Conservation (phyloP, 2,329 filamentous ascomycete species). For the Monosporascus sp. region DNA sequence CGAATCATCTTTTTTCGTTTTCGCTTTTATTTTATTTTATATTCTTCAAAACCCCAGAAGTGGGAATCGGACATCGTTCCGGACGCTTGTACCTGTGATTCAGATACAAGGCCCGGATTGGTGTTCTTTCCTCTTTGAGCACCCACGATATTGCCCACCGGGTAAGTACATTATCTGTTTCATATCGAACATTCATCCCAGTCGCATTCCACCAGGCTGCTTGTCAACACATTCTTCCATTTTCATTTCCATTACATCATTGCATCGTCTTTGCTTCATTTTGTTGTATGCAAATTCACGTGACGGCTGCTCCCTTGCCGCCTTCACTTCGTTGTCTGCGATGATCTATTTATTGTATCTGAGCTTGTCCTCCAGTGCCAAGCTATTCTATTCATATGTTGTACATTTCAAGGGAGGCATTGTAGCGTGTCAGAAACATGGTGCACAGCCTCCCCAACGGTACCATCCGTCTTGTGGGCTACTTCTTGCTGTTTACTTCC, state of each 20-base stretch:
- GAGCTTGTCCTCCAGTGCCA: not conserved
- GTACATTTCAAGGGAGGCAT: not conserved
- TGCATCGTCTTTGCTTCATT: not conserved
- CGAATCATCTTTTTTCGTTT: not conserved
- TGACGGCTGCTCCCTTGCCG: not conserved
- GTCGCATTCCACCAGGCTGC: not conserved
- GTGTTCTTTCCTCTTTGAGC: not conserved
- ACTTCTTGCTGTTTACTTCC: not conserved
- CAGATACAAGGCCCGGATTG: not conserved
- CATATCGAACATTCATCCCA: no score
- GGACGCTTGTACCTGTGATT: not conserved
- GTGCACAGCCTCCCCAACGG: not conserved
- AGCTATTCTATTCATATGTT: not conserved
- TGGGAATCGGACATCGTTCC: not conserved
- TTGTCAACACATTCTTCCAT: not conserved
- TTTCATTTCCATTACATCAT: not conserved
- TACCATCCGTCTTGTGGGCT: not conserved
- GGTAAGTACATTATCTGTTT: slow-evolving; percentile 9
- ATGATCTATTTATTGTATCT: not conserved
- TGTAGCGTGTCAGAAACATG: not conserved
- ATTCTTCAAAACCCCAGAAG: not conserved
- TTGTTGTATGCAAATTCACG: not conserved
- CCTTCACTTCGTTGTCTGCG: not conserved
- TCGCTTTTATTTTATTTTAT: not conserved
- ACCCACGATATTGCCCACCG: slow-evolving; percentile 8